phyloP scores from a whole-genome alignment of 1,139 yeast species.

The Magnusiomyces clavatus region DNA sequence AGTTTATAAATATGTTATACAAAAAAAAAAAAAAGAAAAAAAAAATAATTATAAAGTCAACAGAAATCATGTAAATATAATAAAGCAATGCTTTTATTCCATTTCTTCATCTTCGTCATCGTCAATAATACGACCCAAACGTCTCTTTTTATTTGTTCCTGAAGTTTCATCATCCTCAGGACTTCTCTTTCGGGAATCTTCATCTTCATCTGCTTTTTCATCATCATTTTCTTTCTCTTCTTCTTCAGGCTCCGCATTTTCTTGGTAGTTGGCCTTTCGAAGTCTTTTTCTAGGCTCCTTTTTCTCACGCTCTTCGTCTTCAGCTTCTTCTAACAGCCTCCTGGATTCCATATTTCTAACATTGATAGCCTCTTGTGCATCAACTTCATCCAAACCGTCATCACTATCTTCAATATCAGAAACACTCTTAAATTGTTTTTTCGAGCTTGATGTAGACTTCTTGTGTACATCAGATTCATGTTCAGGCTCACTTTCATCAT shows the following conservation, averaged over 20 bases:
- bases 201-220: neutral
- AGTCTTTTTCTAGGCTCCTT: slow-evolving; percentile 10
- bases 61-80: too few relatives aligned
- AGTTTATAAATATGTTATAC: too few relatives aligned
- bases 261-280: neutral
- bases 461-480: slow-evolving; percentile 16
- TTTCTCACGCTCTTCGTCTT: slow-evolving; percentile 12
- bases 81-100: too few relatives aligned
- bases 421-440: slow-evolving; percentile 22
- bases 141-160: slow-evolving; percentile 19
- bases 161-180: slow-evolving; percentile 10
- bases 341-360: neutral
- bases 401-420: slow-evolving; percentile 13
- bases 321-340: slow-evolving; percentile 10
- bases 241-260: slow-evolving; percentile 1
- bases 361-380: slow-evolving; percentile 16
- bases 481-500: neutral
- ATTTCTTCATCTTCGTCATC: slow-evolving; percentile 26
- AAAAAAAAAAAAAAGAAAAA: too few relatives aligned
- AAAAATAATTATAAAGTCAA: too few relatives aligned
- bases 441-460: slow-evolving; percentile 6
- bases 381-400: slow-evolving; percentile 6
- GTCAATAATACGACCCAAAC: slow-evolving; percentile 21
- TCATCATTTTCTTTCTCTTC: neutral
- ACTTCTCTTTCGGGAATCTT: neutral